Base-by-base conservation (phyloP, 148 eudicot species). In the Nyssa sinensis region DNA sequence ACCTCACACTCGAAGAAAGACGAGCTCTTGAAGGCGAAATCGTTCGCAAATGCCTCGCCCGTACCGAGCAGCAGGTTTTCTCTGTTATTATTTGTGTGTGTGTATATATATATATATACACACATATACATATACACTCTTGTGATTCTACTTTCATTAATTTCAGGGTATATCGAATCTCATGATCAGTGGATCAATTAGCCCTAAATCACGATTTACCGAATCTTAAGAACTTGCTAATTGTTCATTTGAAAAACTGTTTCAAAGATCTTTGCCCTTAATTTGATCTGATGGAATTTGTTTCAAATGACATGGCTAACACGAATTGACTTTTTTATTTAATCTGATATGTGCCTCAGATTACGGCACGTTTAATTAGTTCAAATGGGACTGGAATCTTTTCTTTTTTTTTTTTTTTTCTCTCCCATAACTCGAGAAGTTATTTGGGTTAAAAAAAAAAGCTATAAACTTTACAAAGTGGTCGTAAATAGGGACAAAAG, bases 21-120 rank as follows among this genome's bases (percentile, higher is more conserved):
- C 97, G 99, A 21, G 93, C 99, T 61, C 94, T 96, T 66, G 99
- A 96, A 66, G 99, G 97, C 51, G 99, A 96, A 76, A 96, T 96
- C 67, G 99, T 96, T 19, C 96, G 99, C 61, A 96, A 96, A 84
- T 96, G 99, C 81, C 99, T 96, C 73, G 94, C 99, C 65, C 97
- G 99, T 64, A 93, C 66, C 62, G 98, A 96, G 28, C 93, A 91
- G 31, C 99, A 96, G 98, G 99, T 86, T 35, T 21, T 63, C 51
- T 60, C 17, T 7, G 41, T 33, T 28, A 34, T 12, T 65, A 23
- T 35, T 12, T 35, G 10, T 34, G 41, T 64, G 3, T 21, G 4
- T 33, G 23, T 19, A 16, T 64, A 17, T 7, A 32, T 19, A 16
- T 64, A 14, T 49, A 49, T 49, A 13, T 13, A 49, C 11, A 14